phyloP scores from a whole-genome alignment of 2,329 filamentous ascomycete genomes.

The Cytospora mali region DNA sequence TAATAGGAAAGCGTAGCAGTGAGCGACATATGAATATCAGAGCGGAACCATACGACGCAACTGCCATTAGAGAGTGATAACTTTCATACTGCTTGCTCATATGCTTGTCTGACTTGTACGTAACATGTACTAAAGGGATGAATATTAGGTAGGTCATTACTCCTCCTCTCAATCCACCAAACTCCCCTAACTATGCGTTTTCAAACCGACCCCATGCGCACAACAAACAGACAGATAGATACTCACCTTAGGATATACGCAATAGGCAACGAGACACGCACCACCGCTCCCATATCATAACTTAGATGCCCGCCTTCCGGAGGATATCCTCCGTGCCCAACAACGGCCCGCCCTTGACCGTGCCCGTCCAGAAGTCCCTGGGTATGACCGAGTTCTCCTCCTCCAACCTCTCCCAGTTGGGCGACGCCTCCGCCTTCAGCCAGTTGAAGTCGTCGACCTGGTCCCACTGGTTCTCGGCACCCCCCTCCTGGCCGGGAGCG shows the following conservation, averaged over 20 bases:
- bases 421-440: conserved; percentile 83
- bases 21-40: not conserved
- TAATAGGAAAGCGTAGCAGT: too few species aligned
- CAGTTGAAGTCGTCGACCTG: conserved; percentile 98
- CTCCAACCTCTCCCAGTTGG: conserved; percentile 79
- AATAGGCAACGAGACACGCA: not conserved
- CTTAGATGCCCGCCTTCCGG: conserved; percentile 45
- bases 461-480: conserved; percentile 71
- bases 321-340: conserved; percentile 68
- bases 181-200: conserved; percentile 13
- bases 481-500: conserved; percentile 31
- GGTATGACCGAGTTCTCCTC: conserved; percentile 47
- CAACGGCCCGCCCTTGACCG: conserved; percentile 65
- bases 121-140: not conserved
- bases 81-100: too few species aligned
- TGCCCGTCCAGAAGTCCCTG: conserved; percentile 68
- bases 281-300: conserved; percentile 1
- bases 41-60: not conserved
- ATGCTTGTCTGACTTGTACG: not conserved
- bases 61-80: not conserved
- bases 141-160: not conserved
- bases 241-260: not conserved
- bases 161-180: not conserved
- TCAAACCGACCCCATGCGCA: conserved; percentile 14
- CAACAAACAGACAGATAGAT: too few species aligned